phyloP scores from a whole-genome alignment of 2,329 filamentous ascomycete species.

The Aspergillus unguis region DNA sequence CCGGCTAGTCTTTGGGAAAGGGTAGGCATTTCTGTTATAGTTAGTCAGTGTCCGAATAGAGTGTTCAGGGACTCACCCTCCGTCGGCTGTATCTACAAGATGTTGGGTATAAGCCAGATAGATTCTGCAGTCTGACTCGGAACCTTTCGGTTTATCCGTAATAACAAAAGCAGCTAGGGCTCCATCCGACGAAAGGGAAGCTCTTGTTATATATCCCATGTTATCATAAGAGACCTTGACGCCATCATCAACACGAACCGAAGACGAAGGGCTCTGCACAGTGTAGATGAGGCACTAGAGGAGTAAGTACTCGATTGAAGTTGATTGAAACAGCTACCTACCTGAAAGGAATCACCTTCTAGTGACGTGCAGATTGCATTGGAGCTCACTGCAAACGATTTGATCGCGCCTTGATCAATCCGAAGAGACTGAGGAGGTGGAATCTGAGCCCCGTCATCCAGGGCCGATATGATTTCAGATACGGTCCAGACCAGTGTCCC shows the following conservation, averaged over 20 bases:
- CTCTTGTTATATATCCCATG: slow-evolving; percentile 14
- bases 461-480: slow-evolving; percentile 4
- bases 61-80: slow-evolving; percentile 3
- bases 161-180: slow-evolving; percentile 11
- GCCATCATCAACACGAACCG: background rate
- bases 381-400: slow-evolving; percentile 15
- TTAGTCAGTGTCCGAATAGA: background rate
- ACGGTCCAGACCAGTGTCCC: slow-evolving; percentile 8
- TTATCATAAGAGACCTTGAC: slow-evolving; percentile 4
- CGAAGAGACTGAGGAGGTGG: slow-evolving; percentile 2
- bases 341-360: slow-evolving; percentile 9
- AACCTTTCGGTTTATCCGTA: background rate
- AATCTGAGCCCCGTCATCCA: background rate
- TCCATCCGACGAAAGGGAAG: slow-evolving; percentile 17
- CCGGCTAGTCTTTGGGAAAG: slow-evolving; percentile 7
- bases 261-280: background rate
- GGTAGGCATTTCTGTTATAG: background rate
- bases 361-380: slow-evolving; percentile 10
- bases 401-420: slow-evolving; percentile 1
- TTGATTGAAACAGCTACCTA: background rate
- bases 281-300: slow-evolving; percentile 14
- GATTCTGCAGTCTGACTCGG: slow-evolving; percentile 3
- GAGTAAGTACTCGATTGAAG: background rate
- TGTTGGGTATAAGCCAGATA: slow-evolving; percentile 15
- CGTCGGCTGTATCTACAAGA: slow-evolving; percentile 9